phyloP scores from a whole-genome alignment of 352 stramenopile genomes.

The Globisporangium canariense region DNA sequence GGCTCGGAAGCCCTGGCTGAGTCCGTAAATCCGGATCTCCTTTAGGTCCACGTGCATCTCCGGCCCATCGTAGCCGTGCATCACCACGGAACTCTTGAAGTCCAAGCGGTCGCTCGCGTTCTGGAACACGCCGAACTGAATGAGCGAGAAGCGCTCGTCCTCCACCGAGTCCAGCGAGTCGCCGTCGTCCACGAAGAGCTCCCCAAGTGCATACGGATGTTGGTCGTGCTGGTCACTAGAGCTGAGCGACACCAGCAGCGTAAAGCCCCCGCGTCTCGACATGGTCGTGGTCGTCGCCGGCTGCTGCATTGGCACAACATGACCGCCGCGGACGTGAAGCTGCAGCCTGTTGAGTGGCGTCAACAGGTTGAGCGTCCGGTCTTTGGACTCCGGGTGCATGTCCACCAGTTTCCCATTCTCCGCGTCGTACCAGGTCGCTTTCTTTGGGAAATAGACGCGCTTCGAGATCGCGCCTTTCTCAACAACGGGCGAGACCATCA shows the following conservation, averaged over 20 bases:
- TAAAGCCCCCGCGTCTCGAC: constrained; percentile 52
- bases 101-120: constrained; percentile 35
- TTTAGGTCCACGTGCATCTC: constrained; percentile 58
- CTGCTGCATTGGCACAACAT: constrained; percentile 60
- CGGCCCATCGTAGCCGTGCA: constrained; percentile 58
- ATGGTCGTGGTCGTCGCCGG: constrained; percentile 50
- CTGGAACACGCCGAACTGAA: constrained; percentile 40
- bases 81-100: constrained; percentile 30
- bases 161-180: constrained; percentile 61
- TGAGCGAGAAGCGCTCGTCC: constrained; percentile 50
- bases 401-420: constrained; percentile 38
- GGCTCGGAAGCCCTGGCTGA: constrained; percentile 38
- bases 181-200: constrained; percentile 75
- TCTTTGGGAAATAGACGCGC: constrained; percentile 62
- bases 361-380: constrained; percentile 34
- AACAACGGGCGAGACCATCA: constrained; percentile 82
- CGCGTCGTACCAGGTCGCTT: constrained; percentile 64
- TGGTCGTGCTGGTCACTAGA: constrained; percentile 7
- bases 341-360: constrained; percentile 55
- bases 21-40: constrained; percentile 56
- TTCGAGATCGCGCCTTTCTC: constrained; percentile 53
- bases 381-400: constrained; percentile 7
- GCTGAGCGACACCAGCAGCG: constrained; percentile 47
- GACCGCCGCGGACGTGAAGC: constrained; percentile 62
- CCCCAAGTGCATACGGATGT: constrained; percentile 31